phyloP scores from a whole-genome alignment of 1,139 yeast species.

The Hyphopichia khmerensis region DNA sequence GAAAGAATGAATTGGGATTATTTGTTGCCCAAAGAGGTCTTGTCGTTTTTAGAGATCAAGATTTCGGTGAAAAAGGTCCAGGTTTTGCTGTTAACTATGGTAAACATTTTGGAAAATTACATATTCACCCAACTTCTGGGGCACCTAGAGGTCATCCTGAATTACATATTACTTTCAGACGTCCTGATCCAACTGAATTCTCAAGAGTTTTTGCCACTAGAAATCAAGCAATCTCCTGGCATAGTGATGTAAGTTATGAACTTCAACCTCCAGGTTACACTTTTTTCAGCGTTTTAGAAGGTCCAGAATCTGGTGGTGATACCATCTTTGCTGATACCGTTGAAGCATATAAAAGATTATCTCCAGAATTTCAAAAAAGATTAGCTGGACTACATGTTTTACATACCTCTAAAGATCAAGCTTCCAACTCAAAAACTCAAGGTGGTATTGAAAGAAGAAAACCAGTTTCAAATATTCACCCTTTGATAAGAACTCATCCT shows the following conservation, averaged over 20 bases:
- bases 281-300: slow-evolving; percentile 55
- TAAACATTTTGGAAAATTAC: slow-evolving; percentile 30
- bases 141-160: slow-evolving; percentile 30
- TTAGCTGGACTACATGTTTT: slow-evolving; percentile 49
- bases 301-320: slow-evolving; percentile 67
- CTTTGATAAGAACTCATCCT: slow-evolving; percentile 49
- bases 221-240: slow-evolving; percentile 49
- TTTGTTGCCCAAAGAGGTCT: slow-evolving; percentile 34
- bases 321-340: slow-evolving; percentile 61
- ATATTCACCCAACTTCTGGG: slow-evolving; percentile 33
- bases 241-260: slow-evolving; percentile 67
- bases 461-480: slow-evolving; percentile 38
- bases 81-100: slow-evolving; percentile 30
- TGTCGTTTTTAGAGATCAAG: slow-evolving; percentile 30
- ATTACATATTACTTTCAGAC: slow-evolving; percentile 25
- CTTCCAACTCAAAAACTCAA: slow-evolving; percentile 33
- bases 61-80: slow-evolving; percentile 26
- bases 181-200: slow-evolving; percentile 21
- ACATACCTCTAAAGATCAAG: slow-evolving; percentile 60
- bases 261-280: slow-evolving; percentile 67
- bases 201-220: slow-evolving; percentile 30
- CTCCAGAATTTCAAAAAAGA: slow-evolving; percentile 51
- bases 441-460: slow-evolving; percentile 31
- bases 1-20: slow-evolving; percentile 32
- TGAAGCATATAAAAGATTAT: slow-evolving; percentile 61